phyloP scores from a whole-genome alignment of 148 eudicot genomes.

The Silene conica region DNA sequence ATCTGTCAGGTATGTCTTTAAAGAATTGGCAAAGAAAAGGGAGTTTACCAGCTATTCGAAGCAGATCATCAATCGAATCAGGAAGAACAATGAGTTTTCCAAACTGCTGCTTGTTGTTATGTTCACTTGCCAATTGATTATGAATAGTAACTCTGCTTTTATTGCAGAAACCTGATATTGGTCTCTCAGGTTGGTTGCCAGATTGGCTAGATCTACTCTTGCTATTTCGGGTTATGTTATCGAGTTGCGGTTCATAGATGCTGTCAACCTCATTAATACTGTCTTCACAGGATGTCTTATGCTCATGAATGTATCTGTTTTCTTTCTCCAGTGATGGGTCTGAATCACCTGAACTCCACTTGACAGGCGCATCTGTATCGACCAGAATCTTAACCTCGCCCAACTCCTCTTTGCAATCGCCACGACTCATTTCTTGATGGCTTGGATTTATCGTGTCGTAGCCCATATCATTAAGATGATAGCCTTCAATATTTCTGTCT shows the following conservation, averaged over 20 bases:
- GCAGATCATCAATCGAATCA: conserved; percentile 59
- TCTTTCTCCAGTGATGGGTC: conserved; percentile 32
- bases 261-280: conserved; percentile 31
- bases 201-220: conserved; percentile 20
- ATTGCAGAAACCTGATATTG: conserved; percentile 17
- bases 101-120: conserved; percentile 25
- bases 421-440: conserved; percentile 28
- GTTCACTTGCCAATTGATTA: conserved; percentile 29
- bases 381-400: conserved; percentile 35
- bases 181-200: not conserved
- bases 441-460: conserved; percentile 22
- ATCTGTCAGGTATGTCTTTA: too few species aligned
- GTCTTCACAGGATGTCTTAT: conserved; percentile 23
- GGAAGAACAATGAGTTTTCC: conserved; percentile 65
- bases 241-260: conserved; percentile 18
- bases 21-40: not conserved
- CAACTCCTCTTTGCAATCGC: conserved; percentile 29
- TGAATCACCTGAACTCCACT: not conserved
- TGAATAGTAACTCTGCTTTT: conserved; percentile 66
- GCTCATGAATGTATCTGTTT: conserved; percentile 25
- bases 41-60: conserved; percentile 60
- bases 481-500: conserved; percentile 24
- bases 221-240: not conserved
- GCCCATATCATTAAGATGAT: conserved; percentile 17
- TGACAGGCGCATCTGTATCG: conserved; percentile 24